Percentiles rank a stretch among this genome's conserved stretches.
These are phyloP conservation scores for Colletotrichum tabaci DNA, from an alignment of 2,329 filamentous ascomycete species.

Conservation along the genomic window DNA sequence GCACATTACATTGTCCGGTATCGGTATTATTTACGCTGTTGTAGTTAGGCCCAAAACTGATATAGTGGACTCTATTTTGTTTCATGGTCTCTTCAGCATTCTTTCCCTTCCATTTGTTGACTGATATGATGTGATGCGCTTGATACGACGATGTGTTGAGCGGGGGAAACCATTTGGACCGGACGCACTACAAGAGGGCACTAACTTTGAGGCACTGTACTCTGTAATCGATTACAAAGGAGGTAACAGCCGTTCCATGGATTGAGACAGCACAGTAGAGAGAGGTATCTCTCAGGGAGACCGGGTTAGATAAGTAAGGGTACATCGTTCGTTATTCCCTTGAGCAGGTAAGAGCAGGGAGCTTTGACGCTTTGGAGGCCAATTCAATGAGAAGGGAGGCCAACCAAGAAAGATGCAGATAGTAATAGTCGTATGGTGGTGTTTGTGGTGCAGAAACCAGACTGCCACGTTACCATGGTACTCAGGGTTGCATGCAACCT, in stretches of 20 bases:
- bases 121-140: neutral
- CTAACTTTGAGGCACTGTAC: neutral
- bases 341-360: slow-evolving; percentile 10
- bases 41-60: slow-evolving; percentile 36
- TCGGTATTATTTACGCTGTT: slow-evolving; percentile 32
- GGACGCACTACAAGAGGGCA: neutral
- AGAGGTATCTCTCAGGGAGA: neutral
- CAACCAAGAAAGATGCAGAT: slow-evolving; percentile 16
- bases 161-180: neutral
- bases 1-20: slow-evolving; percentile 34
- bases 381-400: slow-evolving; percentile 27
- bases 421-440: slow-evolving; percentile 8
- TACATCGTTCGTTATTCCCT: neutral
- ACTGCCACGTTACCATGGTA: slow-evolving; percentile 17
- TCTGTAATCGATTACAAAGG: neutral
- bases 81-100: neutral
- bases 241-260: too few relatives aligned
- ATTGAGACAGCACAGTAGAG: neutral
- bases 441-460: slow-evolving; percentile 22
- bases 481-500: neutral
- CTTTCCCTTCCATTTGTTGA: neutral
- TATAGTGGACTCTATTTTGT: slow-evolving; percentile 35
- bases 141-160: too few relatives aligned
- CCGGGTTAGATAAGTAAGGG: neutral
- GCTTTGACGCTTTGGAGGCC: slow-evolving; percentile 19